These are phyloP conservation scores for Chromera velia DNA, from an alignment of 73 alveolate genomes.

Conservation along the genomic window DNA sequence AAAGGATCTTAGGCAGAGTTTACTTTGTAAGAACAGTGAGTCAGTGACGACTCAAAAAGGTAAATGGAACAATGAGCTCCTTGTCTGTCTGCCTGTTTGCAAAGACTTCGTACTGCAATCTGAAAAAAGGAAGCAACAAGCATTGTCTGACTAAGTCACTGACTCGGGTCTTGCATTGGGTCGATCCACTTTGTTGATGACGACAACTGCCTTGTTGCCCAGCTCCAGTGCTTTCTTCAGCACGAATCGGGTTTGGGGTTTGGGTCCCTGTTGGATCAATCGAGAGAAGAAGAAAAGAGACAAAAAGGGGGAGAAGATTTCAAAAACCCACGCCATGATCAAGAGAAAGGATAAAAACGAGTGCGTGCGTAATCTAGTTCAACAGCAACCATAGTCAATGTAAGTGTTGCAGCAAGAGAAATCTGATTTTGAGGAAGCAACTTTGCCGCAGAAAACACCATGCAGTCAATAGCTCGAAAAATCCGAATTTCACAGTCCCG, in stretches of 20 bases:
- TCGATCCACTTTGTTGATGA: constrained; percentile 30
- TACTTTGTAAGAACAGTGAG: too few species aligned
- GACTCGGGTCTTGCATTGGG: background rate
- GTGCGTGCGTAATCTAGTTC: background rate
- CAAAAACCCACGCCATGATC: background rate
- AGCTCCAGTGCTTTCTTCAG: constrained; percentile 37
- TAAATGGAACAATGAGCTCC: too few species aligned
- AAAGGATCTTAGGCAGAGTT: too few species aligned
- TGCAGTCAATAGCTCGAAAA: constrained; percentile 18
- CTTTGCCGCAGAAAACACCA: constrained; percentile 20
- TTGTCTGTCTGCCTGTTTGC: too few species aligned
- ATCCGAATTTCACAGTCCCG: background rate
- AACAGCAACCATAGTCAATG: background rate
- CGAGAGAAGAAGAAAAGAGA: too few species aligned
- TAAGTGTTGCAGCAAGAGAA: background rate
- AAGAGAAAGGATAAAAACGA: background rate
- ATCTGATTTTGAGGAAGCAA: background rate
- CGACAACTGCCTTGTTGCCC: constrained; percentile 21
- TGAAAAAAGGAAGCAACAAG: too few species aligned
- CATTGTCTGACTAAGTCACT: too few species aligned
- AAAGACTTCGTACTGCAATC: too few species aligned
- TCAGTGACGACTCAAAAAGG: too few species aligned
- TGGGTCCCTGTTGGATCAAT: constrained; percentile 39
- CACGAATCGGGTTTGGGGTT: constrained; percentile 42
- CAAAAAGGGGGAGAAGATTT: too few species aligned